Base-by-base conservation (phyloP, 2,329 filamentous ascomycete species). In the Chaetomiaceae sp. region DNA sequence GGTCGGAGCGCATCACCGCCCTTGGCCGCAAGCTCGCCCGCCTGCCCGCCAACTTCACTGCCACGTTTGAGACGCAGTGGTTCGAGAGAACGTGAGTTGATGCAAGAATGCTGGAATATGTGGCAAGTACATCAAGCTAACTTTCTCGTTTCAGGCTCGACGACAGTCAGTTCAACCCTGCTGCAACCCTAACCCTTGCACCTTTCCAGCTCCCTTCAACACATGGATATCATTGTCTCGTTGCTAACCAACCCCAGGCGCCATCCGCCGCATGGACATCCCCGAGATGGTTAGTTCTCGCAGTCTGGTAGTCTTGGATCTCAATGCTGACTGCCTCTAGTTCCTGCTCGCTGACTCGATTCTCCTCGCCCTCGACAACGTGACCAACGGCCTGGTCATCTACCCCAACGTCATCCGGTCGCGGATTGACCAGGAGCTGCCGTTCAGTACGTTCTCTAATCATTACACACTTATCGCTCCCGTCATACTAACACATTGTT, bases 351-450 rank as follows among this genome's bases (percentile, higher is more conserved):
- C 85, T 4, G 85, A 89, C 58, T 79, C 83, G 17, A 78, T 89
- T 58, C 71, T 85, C 7, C 79, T 87, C 42, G 75, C 81, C 7
- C 68, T 84, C 50, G 81, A 88, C 65, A 89, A 89, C 59, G 78
- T 89, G 40, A 77, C 75, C 25, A 74, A 76, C 47, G 85, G 86
- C 9, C 73, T 89, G 10, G 84, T 68, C n/a, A 79, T 96, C 34
- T 96, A 95, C 69, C 87, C 88, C 20, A 77, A 80, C 50, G 76
- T 83, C 50, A 89, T 95, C 65, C 73, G 77, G 54, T 74, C 77
- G 52, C 83, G 78, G 55, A 74, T 95, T 40, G 77, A 83, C 59
- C 78, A 83, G 55, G 87, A 95, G 69, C 79, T 96, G 13, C 91
- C 91, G 1, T 95, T 96, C 71, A 95, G 58, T 59, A 45, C 5